phyloP scores from a whole-genome alignment of 805 yeast species.

The Candida suzukii region DNA sequence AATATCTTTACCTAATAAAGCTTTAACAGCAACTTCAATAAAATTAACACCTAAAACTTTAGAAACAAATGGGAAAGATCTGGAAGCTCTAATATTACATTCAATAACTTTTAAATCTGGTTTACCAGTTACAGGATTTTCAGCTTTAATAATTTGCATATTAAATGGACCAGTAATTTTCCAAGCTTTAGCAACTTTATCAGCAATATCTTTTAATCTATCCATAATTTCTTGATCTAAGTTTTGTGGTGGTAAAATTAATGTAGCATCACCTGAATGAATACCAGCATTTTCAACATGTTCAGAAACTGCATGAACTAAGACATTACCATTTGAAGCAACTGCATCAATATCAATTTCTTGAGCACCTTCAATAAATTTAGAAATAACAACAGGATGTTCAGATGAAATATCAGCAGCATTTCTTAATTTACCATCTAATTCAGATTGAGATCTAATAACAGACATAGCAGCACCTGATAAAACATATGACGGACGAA shows the following conservation, averaged over 20 bases:
- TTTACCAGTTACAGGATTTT: slow-evolving; percentile 48
- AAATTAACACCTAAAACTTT: slow-evolving; percentile 93
- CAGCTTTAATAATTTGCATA: slow-evolving; percentile 91
- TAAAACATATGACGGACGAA: slow-evolving; percentile 94
- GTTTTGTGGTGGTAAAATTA: slow-evolving; percentile 85
- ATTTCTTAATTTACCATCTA: slow-evolving; percentile 71
- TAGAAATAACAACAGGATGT: slow-evolving; percentile 95
- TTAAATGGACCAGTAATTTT: slow-evolving; percentile 97
- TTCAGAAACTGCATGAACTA: slow-evolving; percentile 94
- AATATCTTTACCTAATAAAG: slow-evolving; percentile 65
- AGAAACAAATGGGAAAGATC: slow-evolving; percentile 98
- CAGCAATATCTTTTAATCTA: slow-evolving; percentile 82
- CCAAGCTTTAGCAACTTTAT: slow-evolving; percentile 91
- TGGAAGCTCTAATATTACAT: slow-evolving; percentile 96
- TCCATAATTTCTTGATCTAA: slow-evolving; percentile 58
- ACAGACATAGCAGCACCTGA: slow-evolving; percentile 99
- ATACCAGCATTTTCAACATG: slow-evolving; percentile 99
- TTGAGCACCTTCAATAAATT: slow-evolving; percentile 91
- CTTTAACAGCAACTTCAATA: slow-evolving; percentile 90
- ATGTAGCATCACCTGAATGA: slow-evolving; percentile 97
- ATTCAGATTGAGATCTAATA: slow-evolving; percentile 69
- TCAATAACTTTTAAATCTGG: slow-evolving; percentile 87
- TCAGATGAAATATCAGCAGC: slow-evolving; percentile 93
- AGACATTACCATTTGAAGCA: slow-evolving; percentile 78
- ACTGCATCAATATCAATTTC: slow-evolving; percentile 98